Evolutionary conservation across 192 early-diverging fungal species (phyloP).

Genomic region (Backusella sp.): DNA sequence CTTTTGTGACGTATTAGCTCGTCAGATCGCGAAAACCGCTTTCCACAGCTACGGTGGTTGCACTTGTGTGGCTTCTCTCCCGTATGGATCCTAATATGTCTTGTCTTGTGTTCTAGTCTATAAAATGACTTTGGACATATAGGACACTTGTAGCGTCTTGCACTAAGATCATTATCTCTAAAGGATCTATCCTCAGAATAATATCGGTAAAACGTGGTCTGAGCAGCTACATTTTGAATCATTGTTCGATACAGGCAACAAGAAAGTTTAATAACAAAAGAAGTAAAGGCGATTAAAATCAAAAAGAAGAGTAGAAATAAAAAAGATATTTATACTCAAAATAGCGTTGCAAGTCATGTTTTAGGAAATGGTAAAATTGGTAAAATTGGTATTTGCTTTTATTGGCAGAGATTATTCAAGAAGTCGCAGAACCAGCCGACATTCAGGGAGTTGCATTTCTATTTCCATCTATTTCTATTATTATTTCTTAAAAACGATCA

Average conservation of each 20-base stretch:
- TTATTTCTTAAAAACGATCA: not conserved
- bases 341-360: not conserved
- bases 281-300: not conserved
- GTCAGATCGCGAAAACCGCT: slow-evolving; percentile 75
- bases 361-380: not conserved
- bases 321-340: not conserved
- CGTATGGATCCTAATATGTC: slow-evolving; percentile 83
- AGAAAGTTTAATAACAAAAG: not conserved
- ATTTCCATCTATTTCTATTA: not conserved
- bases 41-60: slow-evolving; percentile 72
- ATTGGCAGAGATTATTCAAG: not conserved
- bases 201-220: not conserved
- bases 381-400: not conserved
- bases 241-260: not conserved
- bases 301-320: not conserved
- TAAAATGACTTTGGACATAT: slow-evolving; percentile 75
- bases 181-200: not conserved
- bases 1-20: slow-evolving; percentile 74
- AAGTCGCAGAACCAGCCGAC: not conserved
- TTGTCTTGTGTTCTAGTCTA: slow-evolving; percentile 74
- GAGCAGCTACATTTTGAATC: not conserved
- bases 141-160: slow-evolving; percentile 70
- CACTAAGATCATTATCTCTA: slow-evolving; percentile 4
- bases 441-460: not conserved
- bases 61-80: slow-evolving; percentile 84